phyloP scores from a whole-genome alignment of 306 rosid genomes.

The Morella rubra region DNA sequence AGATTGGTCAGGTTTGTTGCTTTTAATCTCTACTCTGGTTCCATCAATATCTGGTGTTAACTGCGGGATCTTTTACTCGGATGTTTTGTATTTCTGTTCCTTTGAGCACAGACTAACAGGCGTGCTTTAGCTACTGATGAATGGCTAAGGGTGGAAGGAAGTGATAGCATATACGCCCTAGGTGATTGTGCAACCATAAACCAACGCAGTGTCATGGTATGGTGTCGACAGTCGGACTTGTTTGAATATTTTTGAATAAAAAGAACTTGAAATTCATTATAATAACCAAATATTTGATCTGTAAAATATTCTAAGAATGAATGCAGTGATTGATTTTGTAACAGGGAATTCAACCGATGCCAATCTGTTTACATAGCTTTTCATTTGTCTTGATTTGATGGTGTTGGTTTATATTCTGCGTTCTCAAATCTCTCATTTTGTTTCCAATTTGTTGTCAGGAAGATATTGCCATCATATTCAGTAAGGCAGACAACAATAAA shows the following conservation, averaged over 20 bases:
- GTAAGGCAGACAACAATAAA: constrained; percentile 76
- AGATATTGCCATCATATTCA: constrained; percentile 74
- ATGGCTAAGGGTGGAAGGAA: constrained; percentile 96
- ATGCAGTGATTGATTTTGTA: no score
- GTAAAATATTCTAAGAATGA: no score
- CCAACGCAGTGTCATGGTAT: constrained; percentile 95
- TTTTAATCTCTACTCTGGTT: constrained; percentile 19
- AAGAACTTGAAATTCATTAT: background rate
- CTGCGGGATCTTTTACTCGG: background rate
- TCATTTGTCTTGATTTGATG: background rate
- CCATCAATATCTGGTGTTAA: background rate
- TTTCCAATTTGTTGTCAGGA: constrained; percentile 46
- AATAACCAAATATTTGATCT: no score
- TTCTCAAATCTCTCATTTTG: background rate
- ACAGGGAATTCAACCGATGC: no score
- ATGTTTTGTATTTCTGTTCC: background rate
- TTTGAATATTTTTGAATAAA: background rate
- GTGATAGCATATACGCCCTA: constrained; percentile 69
- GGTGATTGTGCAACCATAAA: constrained; percentile 98
- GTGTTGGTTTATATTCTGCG: background rate
- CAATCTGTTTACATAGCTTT: no score
- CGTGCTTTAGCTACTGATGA: constrained; percentile 94
- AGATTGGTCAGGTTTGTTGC: constrained; percentile 83
- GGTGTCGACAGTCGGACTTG: background rate
- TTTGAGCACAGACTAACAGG: constrained; percentile 59